Evolutionary conservation across 768 basidiomycete species (phyloP).

Genomic region (Mycena galericulata): DNA sequence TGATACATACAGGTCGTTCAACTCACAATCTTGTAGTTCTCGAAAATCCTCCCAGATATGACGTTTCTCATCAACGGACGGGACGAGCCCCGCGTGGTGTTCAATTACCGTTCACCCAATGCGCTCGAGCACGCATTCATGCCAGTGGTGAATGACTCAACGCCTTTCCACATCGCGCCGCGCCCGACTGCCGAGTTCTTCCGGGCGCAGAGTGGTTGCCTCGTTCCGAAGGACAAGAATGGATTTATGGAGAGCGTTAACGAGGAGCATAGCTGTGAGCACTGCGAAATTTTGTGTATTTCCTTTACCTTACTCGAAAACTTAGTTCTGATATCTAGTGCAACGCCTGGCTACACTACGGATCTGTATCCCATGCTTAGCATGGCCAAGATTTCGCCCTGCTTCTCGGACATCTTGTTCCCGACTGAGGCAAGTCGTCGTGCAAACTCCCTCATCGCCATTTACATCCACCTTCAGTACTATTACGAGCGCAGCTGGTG

Average conservation of each 20-base stretch:
- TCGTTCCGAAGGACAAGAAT: not conserved
- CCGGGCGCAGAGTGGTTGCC: conserved; percentile 13
- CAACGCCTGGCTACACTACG: conserved; percentile 15
- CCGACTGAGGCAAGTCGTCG: conserved; percentile 3
- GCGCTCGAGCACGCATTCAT: not conserved
- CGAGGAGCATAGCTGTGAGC: conserved; percentile 1
- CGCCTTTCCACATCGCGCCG: not conserved
- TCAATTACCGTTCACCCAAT: conserved; percentile 3
- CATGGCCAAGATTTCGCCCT: conserved; percentile 24
- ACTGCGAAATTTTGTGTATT: not conserved
- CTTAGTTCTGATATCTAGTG: conserved; percentile 5
- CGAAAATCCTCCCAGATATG: conserved; percentile 6
- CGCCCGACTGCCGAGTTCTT: conserved; percentile 10
- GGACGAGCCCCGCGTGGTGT: conserved; percentile 22
- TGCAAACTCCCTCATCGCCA: no score
- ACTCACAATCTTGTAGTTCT: no score
- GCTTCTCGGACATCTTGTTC: conserved; percentile 21
- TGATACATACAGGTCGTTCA: no score
- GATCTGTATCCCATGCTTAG: conserved; percentile 23
- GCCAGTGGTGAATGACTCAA: not conserved
- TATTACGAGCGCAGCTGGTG: conserved; percentile 11
- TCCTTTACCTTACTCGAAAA: not conserved
- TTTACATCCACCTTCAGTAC: not conserved
- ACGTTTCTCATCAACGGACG: conserved; percentile 19
- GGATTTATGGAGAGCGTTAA: not conserved